phyloP scores from a whole-genome alignment of 495 filamentous ascomycete species.

The Neohortaea acidophila region DNA sequence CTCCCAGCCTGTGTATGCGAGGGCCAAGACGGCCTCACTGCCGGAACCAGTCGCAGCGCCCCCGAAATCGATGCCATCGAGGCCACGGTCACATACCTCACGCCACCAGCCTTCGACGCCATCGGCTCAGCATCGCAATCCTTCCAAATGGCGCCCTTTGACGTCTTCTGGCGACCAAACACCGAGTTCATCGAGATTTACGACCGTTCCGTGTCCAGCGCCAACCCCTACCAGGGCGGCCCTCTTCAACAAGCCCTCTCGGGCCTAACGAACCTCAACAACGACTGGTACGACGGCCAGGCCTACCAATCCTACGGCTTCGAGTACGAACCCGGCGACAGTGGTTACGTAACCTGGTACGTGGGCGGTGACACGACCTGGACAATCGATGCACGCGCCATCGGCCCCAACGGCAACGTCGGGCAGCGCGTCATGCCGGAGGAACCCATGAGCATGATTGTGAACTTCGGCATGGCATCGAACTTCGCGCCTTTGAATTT shows the following conservation, averaged over 20 bases:
- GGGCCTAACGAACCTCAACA: constrained; percentile 21
- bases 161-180: constrained; percentile 20
- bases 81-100: constrained; percentile 15
- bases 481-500: constrained; percentile 19
- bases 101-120: constrained; percentile 8
- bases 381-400: constrained; percentile 17
- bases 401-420: constrained; percentile 25
- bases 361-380: constrained; percentile 19
- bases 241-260: constrained; percentile 24
- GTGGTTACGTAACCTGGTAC: constrained; percentile 21
- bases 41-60: constrained; percentile 21
- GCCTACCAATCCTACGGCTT: constrained; percentile 25
- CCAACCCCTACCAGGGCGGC: constrained; percentile 23
- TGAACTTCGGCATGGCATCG: constrained; percentile 23
- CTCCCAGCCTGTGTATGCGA: constrained; percentile 23
- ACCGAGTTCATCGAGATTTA: constrained; percentile 19
- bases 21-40: constrained; percentile 23
- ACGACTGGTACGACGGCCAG: constrained; percentile 24
- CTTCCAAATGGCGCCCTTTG: constrained; percentile 24
- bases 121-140: constrained; percentile 20
- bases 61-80: constrained; percentile 26
- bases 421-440: constrained; percentile 20
- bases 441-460: constrained; percentile 22
- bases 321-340: constrained; percentile 21
- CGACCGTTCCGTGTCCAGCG: constrained; percentile 13